Conservation (phyloP, 495 filamentous ascomycete species). For the Bacidia rubella region DNA sequence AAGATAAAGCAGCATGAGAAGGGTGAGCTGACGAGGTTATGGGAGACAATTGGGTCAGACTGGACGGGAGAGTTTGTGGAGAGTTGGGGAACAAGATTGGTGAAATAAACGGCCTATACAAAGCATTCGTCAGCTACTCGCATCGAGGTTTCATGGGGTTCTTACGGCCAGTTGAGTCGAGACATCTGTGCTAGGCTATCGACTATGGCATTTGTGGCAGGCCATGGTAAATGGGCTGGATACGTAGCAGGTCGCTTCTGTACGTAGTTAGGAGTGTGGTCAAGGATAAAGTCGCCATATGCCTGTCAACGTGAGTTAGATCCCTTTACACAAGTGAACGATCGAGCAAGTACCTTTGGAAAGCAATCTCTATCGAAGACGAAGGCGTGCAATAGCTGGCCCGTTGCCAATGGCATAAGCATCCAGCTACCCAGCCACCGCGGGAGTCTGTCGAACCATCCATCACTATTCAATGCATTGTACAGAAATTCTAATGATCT, state of each 20-base stretch:
- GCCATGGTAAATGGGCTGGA: constrained; percentile 58
- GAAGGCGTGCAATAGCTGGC: constrained; percentile 81
- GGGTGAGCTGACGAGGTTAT: constrained; percentile 77
- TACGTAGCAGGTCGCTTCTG: constrained; percentile 56
- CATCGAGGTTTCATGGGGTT: constrained; percentile 8
- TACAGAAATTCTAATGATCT: constrained; percentile 76
- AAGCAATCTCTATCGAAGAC: constrained; percentile 88
- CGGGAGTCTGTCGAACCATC: constrained; percentile 60
- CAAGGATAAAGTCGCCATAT: constrained; percentile 62
- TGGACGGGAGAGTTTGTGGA: constrained; percentile 46
- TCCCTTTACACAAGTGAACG: too few relatives aligned
- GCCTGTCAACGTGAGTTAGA: constrained; percentile 25
- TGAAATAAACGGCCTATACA: constrained; percentile 54
- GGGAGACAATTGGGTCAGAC: constrained; percentile 56
- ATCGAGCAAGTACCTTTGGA: constrained; percentile 35
- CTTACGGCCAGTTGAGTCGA: constrained; percentile 71
- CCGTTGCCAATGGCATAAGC: constrained; percentile 81
- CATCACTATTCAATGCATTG: constrained; percentile 67
- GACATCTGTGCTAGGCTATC: constrained; percentile 74
- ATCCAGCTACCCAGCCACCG: constrained; percentile 96
- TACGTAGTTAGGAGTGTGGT: constrained; percentile 63
- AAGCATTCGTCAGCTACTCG: not conserved
- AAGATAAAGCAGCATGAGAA: constrained; percentile 66
- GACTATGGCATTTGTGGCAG: constrained; percentile 57
- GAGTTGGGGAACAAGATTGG: constrained; percentile 72